Evolutionary conservation across 331 rosid species (phyloP), one percentile per base, ranked within the genome.

Genomic region (Malus hybrid): DNA sequence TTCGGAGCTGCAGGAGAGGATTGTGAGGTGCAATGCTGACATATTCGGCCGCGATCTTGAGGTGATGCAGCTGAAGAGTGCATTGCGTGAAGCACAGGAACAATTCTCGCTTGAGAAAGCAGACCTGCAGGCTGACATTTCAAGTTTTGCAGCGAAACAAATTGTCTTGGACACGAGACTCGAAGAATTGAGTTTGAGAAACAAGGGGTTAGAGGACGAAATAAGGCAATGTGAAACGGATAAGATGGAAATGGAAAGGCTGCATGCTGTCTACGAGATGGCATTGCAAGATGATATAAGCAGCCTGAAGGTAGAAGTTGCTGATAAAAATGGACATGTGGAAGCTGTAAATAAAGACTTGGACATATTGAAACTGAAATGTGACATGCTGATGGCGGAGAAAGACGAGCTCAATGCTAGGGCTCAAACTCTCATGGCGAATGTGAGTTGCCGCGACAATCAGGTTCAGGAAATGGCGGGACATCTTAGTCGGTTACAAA

Each of bases 301-400:
- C 68, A 69, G 62, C 80, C 80, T 89, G 79, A 89, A 73, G 66
- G 85, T 79, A 68, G 96, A 86, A 75, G 84, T 91, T 68, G 33
- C 4, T 50, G 84, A 66, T 60, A 80, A 63, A 83, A 84, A 68
- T 36, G 73, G 73, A 63, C 80, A 79, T 19, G 32, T 80, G 58
- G 90, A 89, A 76, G 79, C 73, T 75, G 72, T 93, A 77, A 90
- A 86, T 58, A 81, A 83, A 80, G 87, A 90, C 46, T 82, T 85
- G 28, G 95, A 86, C 56, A 57, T 26, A 36, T 81, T 81, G 50
- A 90, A 93, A 76, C 85, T 83, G 36, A 85, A 87, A 10, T 79
- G 74, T 67, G 91, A 89, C 76, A 77, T 79, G 86, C 78, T 90
- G 46, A 66, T 71, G 86, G 81, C 87, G 6, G 92, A 84, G 84